These are phyloP conservation scores for Wickerhamiella azyma DNA, from an alignment of 805 yeast species.

Conservation along the genomic window DNA sequence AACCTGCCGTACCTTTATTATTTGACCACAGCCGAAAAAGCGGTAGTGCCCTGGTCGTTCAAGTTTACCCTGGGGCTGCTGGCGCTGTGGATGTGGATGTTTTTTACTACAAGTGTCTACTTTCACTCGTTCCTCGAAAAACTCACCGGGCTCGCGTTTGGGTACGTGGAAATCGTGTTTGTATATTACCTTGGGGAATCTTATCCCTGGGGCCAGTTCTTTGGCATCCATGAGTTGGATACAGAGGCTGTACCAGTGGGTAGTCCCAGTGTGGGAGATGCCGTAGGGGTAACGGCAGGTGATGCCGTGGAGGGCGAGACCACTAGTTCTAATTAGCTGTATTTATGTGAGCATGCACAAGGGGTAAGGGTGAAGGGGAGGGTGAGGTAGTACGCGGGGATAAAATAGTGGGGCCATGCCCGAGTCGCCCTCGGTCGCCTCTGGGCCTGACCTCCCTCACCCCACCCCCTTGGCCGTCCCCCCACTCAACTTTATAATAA, in stretches of 20 bases:
- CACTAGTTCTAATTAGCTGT: not conserved
- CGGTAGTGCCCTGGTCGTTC: conserved; percentile 10
- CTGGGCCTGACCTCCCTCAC: too few relatives aligned
- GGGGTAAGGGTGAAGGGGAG: too few relatives aligned
- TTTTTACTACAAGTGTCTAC: conserved; percentile 66
- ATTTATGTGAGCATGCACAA: too few relatives aligned
- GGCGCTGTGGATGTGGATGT: conserved; percentile 71
- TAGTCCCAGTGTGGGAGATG: not conserved
- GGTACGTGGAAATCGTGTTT: conserved; percentile 36
- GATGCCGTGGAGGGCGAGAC: not conserved
- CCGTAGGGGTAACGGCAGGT: not conserved
- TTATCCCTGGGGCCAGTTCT: conserved; percentile 6
- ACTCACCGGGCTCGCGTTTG: conserved; percentile 52
- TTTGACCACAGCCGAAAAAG: conserved; percentile 9
- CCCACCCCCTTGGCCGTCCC: too few relatives aligned
- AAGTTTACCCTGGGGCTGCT: conserved; percentile 28
- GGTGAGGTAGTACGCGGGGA: too few relatives aligned
- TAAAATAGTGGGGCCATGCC: too few relatives aligned
- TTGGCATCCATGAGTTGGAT: conserved; percentile 8
- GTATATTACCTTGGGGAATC: conserved; percentile 29
- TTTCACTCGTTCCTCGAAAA: conserved; percentile 77
- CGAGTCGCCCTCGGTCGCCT: too few relatives aligned
- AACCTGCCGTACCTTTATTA: conserved; percentile 28
- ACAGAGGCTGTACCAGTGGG: conserved; percentile 1
- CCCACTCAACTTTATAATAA: too few relatives aligned